phyloP scores from a whole-genome alignment of 805 yeast genomes.

The Soucietia sequanensis region DNA sequence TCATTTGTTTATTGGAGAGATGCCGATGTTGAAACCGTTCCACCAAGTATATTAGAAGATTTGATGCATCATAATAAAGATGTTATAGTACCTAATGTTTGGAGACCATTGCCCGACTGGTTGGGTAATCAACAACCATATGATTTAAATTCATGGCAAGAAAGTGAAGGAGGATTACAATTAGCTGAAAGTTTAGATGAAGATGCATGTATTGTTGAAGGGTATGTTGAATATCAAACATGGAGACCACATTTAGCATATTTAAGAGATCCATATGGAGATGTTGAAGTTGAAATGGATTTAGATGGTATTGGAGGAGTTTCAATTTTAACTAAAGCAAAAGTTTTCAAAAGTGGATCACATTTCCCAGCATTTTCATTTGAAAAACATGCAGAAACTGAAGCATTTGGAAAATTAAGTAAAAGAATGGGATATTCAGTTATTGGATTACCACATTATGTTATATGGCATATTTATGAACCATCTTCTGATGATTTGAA shows the following conservation, averaged over 20 bases:
- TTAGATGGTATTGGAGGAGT: slow-evolving; percentile 98
- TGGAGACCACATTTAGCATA: slow-evolving; percentile 98
- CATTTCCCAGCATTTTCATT: slow-evolving; percentile 97
- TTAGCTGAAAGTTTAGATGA: slow-evolving; percentile 77
- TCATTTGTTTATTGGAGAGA: slow-evolving; percentile 98
- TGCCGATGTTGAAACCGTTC: slow-evolving; percentile 92
- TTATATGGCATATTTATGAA: slow-evolving; percentile 95
- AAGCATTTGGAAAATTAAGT: slow-evolving; percentile 90
- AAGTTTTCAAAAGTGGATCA: slow-evolving; percentile 82
- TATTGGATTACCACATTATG: slow-evolving; percentile 90
- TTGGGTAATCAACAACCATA: slow-evolving; percentile 82
- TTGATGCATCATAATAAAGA: slow-evolving; percentile 89
- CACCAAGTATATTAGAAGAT: slow-evolving; percentile 83
- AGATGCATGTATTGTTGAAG: slow-evolving; percentile 96
- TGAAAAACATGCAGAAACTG: slow-evolving; percentile 96
- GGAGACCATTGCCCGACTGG: slow-evolving; percentile 90
- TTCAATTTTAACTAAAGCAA: slow-evolving; percentile 83
- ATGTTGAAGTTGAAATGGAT: slow-evolving; percentile 89
- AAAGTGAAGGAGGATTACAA: slow-evolving; percentile 76
- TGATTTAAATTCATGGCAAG: slow-evolving; percentile 84
- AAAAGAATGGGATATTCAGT: slow-evolving; percentile 85
- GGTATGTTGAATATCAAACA: slow-evolving; percentile 94
- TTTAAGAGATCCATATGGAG: slow-evolving; percentile 91
- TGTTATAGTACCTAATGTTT: slow-evolving; percentile 91
- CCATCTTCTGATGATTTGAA: slow-evolving; percentile 89